Evolutionary conservation across 177 flowering plant species (phyloP).

Genomic region (Tripterygium wilfordii): DNA sequence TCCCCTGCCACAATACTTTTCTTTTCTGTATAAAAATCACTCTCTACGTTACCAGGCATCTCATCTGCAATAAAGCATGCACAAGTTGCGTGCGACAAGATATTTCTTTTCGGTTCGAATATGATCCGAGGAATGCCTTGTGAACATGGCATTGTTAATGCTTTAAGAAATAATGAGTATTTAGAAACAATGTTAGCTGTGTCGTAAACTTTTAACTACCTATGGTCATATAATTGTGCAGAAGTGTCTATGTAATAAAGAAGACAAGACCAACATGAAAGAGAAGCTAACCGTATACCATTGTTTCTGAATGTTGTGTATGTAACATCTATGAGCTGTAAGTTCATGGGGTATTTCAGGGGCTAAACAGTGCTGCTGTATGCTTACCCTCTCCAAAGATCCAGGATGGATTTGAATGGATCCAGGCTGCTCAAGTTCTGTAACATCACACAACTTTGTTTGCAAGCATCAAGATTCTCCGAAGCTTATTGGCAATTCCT

Average conservation of each 20-base stretch:
- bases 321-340: slow-evolving; percentile 20
- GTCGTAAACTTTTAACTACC: too few relatives aligned
- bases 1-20: too few relatives aligned
- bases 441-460: slow-evolving; percentile 22
- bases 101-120: too few relatives aligned
- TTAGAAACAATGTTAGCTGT: too few relatives aligned
- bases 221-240: background rate
- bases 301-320: slow-evolving; percentile 14
- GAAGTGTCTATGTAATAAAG: background rate
- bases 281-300: slow-evolving; percentile 20
- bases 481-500: slow-evolving; percentile 57
- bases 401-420: background rate
- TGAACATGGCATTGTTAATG: too few relatives aligned
- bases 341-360: background rate
- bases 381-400: slow-evolving; percentile 8
- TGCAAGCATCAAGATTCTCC: slow-evolving; percentile 42
- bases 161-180: too few relatives aligned
- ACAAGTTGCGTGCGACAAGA: too few relatives aligned
- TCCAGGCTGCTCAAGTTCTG: slow-evolving; percentile 1
- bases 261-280: background rate
- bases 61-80: too few relatives aligned
- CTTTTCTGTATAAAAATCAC: too few relatives aligned
- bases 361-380: slow-evolving; percentile 2
- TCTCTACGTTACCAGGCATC: too few relatives aligned
- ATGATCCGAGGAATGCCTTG: too few relatives aligned